Evolutionary conservation across 805 yeast species (phyloP).

Genomic region (Yarrowia phangngaensis): DNA sequence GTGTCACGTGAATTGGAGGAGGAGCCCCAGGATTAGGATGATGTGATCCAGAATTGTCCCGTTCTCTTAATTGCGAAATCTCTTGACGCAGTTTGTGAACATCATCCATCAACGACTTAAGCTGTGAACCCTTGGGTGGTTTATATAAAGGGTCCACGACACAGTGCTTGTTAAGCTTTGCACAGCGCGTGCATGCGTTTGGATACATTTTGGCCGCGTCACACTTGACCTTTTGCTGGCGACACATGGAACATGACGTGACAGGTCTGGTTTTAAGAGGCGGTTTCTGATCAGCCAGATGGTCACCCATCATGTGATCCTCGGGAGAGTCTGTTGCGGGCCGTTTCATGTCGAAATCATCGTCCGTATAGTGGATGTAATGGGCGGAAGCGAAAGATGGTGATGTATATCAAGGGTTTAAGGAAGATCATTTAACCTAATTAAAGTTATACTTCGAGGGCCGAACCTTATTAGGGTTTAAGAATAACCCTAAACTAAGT

Average conservation of each 20-base stretch:
- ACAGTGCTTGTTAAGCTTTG: conserved; percentile 71
- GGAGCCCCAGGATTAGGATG: too few relatives aligned
- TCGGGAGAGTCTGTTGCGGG: conserved; percentile 16
- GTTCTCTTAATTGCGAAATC: conserved; percentile 61
- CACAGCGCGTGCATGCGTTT: conserved; percentile 76
- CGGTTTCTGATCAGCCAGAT: not conserved
- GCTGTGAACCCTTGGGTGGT: conserved; percentile 88
- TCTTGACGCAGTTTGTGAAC: conserved; percentile 74
- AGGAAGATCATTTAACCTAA: too few relatives aligned
- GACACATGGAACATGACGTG: conserved; percentile 88
- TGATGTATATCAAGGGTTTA: too few relatives aligned
- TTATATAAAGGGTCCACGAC: conserved; percentile 88
- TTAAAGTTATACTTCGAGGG: too few relatives aligned
- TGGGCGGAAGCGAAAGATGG: too few relatives aligned
- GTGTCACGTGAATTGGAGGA: too few relatives aligned
- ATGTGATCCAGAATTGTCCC: not conserved
- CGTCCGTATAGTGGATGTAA: too few relatives aligned
- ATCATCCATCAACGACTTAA: conserved; percentile 77
- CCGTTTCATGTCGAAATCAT: conserved; percentile 9
- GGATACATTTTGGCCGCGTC: conserved; percentile 85
- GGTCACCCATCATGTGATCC: conserved; percentile 1
- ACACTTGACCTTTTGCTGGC: conserved; percentile 91
- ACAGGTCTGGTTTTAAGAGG: conserved; percentile 67
- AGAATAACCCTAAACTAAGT: too few relatives aligned
- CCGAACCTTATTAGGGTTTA: too few relatives aligned